Evolutionary conservation across 768 basidiomycete genomes (phyloP).

Genomic region (Suillus americanus): DNA sequence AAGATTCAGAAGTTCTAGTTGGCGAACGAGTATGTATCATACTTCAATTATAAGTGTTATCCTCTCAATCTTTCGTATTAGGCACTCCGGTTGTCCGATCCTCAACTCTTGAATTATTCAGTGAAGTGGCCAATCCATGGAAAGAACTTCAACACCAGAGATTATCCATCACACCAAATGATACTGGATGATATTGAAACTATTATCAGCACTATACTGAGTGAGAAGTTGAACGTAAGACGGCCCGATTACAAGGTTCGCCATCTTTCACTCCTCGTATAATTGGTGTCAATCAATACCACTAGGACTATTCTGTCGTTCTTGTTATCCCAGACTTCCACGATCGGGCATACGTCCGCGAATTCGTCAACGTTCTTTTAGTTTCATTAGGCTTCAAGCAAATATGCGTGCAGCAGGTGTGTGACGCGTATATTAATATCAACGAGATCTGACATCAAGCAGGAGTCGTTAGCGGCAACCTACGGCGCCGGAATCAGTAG

Average conservation of each 20-base stretch:
- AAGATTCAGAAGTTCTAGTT: conserved; percentile 49
- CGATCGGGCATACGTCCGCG: conserved; percentile 80
- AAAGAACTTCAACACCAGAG: conserved; percentile 78
- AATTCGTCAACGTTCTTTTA: conserved; percentile 71
- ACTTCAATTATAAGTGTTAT: conserved; percentile 2
- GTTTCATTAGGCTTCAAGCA: conserved; percentile 89
- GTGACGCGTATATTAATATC: not conserved
- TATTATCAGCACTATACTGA: conserved; percentile 62
- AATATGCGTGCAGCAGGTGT: conserved; percentile 86
- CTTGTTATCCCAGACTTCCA: conserved; percentile 93
- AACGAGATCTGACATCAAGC: not conserved
- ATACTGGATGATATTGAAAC: conserved; percentile 77
- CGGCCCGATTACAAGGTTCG: conserved; percentile 60
- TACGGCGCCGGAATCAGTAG: conserved; percentile 94
- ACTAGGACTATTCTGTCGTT: conserved; percentile 81
- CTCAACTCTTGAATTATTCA: conserved; percentile 63
- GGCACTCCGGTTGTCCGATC: conserved; percentile 73
- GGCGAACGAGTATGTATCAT: conserved; percentile 61
- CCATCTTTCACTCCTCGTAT: not conserved
- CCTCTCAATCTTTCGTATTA: conserved; percentile 28
- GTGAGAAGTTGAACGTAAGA: conserved; percentile 56
- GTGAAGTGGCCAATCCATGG: conserved; percentile 82
- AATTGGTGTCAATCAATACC: not conserved
- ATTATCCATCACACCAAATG: conserved; percentile 70
- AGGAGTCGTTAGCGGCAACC: conserved; percentile 93